Percentiles rank a stretch among this genome's conserved stretches.
Conservation (phyloP, 345 rosid genomes). For the Hirschfeldia incana region DNA sequence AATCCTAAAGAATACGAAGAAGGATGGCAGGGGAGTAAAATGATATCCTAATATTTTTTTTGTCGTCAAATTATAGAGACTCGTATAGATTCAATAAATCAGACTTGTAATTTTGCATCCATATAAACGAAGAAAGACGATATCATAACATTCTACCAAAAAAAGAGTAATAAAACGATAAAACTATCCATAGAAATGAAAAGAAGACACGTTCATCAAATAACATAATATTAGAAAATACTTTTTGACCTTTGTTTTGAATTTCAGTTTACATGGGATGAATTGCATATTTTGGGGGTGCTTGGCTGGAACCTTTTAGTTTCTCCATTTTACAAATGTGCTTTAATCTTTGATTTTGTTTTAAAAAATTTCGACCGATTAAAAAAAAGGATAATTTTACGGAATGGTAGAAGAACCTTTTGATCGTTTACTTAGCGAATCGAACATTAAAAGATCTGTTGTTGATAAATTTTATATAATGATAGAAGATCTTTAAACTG, state of each 20-base stretch:
- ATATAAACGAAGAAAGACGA: too few species aligned
- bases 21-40: neutral
- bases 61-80: too few species aligned
- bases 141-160: too few species aligned
- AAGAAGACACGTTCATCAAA: neutral
- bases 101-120: too few species aligned
- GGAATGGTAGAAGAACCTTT: neutral
- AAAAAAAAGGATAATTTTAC: neutral
- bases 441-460: neutral
- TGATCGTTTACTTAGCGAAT: neutral
- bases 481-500: neutral
- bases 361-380: neutral
- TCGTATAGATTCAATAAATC: too few species aligned
- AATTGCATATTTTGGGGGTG: neutral
- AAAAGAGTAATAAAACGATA: too few species aligned
- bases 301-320: neutral
- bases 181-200: neutral
- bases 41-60: too few species aligned
- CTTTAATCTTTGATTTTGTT: neutral
- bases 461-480: neutral
- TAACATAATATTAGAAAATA: neutral
- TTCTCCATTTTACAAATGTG: neutral
- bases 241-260: neutral
- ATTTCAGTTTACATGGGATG: neutral
- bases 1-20: constrained; percentile 2